phyloP scores from a whole-genome alignment of 2,329 filamentous ascomycete genomes.

The Celoporthe dispersa region DNA sequence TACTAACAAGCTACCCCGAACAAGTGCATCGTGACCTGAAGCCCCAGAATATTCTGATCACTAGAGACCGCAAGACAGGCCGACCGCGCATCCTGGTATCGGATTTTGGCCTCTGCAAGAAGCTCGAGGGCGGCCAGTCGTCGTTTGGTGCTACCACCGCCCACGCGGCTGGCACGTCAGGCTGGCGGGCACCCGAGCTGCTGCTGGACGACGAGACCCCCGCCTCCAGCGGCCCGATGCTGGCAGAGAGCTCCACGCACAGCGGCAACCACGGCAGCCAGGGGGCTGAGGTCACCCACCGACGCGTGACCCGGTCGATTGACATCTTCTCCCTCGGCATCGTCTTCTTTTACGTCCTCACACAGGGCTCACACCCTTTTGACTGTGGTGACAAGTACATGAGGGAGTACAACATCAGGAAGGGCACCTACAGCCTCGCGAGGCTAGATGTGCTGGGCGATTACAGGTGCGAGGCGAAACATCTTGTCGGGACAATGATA shows the following conservation, averaged over 20 bases:
- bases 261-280: conserved; percentile 67
- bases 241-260: conserved; percentile 60
- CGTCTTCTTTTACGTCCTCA: conserved; percentile 99
- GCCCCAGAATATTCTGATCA: conserved; percentile 94
- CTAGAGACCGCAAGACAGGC: conserved; percentile 66
- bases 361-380: conserved; percentile 88
- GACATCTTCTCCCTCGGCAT: conserved; percentile 97
- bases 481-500: conserved; percentile 84
- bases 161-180: conserved; percentile 89
- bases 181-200: conserved; percentile 95
- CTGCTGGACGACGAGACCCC: conserved; percentile 77
- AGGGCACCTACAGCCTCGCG: conserved; percentile 76
- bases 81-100: conserved; percentile 89
- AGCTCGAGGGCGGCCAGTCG: conserved; percentile 90
- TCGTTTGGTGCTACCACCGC: conserved; percentile 94
- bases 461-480: conserved; percentile 83
- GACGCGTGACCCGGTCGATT: conserved; percentile 87
- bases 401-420: conserved; percentile 96
- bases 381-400: conserved; percentile 94
- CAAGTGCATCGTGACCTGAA: conserved; percentile 88
- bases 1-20: background rate
- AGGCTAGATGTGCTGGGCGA: conserved; percentile 78
- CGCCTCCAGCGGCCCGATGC: conserved; percentile 45
- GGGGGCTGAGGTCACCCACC: conserved; percentile 27
- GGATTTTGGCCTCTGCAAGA: conserved; percentile 97